Base-by-base conservation (phyloP, 306 rosid species). In the Quercus dentata region DNA sequence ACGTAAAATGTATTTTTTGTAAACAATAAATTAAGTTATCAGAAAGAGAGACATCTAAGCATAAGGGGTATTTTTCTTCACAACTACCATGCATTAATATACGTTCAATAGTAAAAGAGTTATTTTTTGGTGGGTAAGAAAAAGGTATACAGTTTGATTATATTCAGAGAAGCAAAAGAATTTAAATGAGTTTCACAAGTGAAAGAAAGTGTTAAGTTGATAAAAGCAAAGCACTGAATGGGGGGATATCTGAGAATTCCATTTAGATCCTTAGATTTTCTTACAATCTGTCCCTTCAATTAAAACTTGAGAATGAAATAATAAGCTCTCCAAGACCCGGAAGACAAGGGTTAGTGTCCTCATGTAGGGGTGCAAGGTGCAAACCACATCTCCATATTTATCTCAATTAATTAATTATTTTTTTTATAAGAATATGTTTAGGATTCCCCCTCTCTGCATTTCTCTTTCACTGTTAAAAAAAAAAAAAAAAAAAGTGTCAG, bases 321-420 rank as follows among this genome's bases (percentile, higher is more conserved):
- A 73, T 31, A 70, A 82, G 46, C 82, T 77, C 63, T 77, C 63
- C 54, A 74, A 77, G 72, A 82, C 91, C 97, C 95, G 84, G 78
- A 84, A 87, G 95, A 91, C 94, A 85, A 85, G 98, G 97, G 89
- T 84, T 85, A 73, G 75, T 94, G 97, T 94, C 94, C 82, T 83
- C 87, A 10, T 69, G 27, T n/a, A 85, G 79, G 97, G 95, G 87
- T 78, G 88, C 98, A 91, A 86, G 58, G 75, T 81, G 78, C 89
- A 62, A 83, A 78, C 79, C 86, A 78, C 79, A 63, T 71, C 63
- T 82, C 74, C 71, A 1, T 74, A 58, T 71, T n/a, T 67, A 56
- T 25, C 5, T 68, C 4, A 33, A 2, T 68, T 14, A 20, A 62
- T 31, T 56, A 35, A 6, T 41, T 17, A 0, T 7, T 41, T 54